These are phyloP conservation scores for Orychophragmus violaceus DNA, from an alignment of 345 rosid genomes.

Conservation along the genomic window DNA sequence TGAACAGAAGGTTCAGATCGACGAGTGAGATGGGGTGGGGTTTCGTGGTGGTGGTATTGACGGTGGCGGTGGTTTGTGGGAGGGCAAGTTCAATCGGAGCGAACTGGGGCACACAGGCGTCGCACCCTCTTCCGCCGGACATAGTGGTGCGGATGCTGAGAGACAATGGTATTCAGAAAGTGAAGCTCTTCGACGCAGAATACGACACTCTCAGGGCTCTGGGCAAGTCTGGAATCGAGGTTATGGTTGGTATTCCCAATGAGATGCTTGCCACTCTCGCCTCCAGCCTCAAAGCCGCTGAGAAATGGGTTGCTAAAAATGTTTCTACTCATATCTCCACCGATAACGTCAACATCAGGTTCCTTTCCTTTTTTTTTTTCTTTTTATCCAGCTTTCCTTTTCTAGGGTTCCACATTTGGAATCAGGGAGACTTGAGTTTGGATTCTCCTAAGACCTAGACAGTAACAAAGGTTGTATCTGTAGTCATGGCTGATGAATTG, in stretches of 20 bases:
- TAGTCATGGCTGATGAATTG: not conserved
- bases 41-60: conserved; percentile 9
- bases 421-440: not conserved
- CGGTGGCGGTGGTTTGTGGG: conserved; percentile 27
- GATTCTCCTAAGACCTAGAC: not conserved
- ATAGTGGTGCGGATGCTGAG: conserved; percentile 56
- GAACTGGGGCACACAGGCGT: conserved; percentile 92
- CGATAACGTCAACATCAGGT: conserved; percentile 80
- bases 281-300: conserved; percentile 64
- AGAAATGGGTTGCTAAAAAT: conserved; percentile 88
- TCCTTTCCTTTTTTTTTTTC: not conserved
- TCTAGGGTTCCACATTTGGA: conserved; percentile 20
- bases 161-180: conserved; percentile 72
- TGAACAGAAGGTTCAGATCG: conserved; percentile 11
- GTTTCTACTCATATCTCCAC: conserved; percentile 54
- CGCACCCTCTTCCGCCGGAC: conserved; percentile 78
- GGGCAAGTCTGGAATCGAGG: conserved; percentile 69
- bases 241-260: conserved; percentile 98
- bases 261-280: conserved; percentile 76
- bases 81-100: conserved; percentile 58
- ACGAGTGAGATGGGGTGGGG: conserved; percentile 22
- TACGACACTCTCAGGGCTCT: conserved; percentile 60
- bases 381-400: conserved; percentile 7
- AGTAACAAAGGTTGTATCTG: not conserved
- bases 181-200: conserved; percentile 92